A percentile compares a stretch with the other conserved stretches of the same genome.
Evolutionary conservation across 768 basidiomycete genomes (phyloP).

Genomic region (Collybia mongolica): DNA sequence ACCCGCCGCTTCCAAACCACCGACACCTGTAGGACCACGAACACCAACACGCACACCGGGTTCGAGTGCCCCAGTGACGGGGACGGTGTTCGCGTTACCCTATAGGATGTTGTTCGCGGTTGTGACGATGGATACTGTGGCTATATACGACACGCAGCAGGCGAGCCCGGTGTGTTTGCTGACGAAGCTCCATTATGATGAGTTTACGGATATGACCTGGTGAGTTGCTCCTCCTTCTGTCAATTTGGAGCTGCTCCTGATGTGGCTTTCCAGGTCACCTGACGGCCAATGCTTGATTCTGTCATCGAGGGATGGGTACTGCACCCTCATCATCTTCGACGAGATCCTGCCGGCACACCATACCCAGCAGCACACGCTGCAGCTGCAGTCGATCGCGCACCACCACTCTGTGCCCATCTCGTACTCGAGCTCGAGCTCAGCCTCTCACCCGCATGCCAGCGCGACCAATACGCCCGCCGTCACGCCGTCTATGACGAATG

Average conservation of each 20-base stretch:
- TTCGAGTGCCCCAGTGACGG: slow-evolving; percentile 26
- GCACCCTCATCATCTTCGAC: slow-evolving; percentile 92
- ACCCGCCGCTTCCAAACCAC: slow-evolving; percentile 56
- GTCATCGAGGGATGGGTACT: slow-evolving; percentile 94
- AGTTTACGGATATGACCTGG: slow-evolving; percentile 97
- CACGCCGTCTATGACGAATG: slow-evolving; percentile 31
- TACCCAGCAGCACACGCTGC: slow-evolving; percentile 88
- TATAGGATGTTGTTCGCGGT: slow-evolving; percentile 96
- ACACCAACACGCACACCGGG: slow-evolving; percentile 13
- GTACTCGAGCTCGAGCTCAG: slow-evolving; percentile 25
- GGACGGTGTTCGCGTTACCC: slow-evolving; percentile 83
- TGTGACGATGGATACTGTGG: slow-evolving; percentile 92
- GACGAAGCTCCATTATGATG: slow-evolving; percentile 94
- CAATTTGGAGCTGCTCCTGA: not conserved
- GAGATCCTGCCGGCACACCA: slow-evolving; percentile 88
- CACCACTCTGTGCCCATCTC: slow-evolving; percentile 72
- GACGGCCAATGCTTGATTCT: slow-evolving; percentile 93
- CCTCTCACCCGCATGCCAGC: slow-evolving; percentile 18
- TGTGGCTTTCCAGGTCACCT: slow-evolving; percentile 67
- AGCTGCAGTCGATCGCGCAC: slow-evolving; percentile 88
- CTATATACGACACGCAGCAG: slow-evolving; percentile 97
- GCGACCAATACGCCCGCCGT: slow-evolving; percentile 32
- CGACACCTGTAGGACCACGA: slow-evolving; percentile 37
- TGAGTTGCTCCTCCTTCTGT: slow-evolving; percentile 34
- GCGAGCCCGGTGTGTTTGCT: slow-evolving; percentile 87